phyloP scores from a whole-genome alignment of 305 asterid genomes.

The Rubia occidens region DNA sequence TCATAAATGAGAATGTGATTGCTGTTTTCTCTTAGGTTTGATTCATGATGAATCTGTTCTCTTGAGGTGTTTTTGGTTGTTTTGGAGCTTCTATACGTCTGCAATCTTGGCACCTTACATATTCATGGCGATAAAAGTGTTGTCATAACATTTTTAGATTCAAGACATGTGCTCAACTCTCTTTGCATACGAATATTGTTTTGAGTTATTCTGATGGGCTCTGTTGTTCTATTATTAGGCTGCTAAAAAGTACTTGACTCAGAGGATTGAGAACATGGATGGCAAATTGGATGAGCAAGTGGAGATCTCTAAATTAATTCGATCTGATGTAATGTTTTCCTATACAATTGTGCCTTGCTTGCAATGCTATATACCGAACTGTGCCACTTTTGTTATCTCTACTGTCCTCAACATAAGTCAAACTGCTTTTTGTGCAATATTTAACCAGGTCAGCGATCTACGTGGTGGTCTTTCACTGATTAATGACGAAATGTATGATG shows the following conservation, averaged over 20 bases:
- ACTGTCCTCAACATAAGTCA: slow-evolving; percentile 11
- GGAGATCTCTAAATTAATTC: slow-evolving; percentile 58
- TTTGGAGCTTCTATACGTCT: neutral
- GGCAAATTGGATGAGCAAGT: slow-evolving; percentile 83
- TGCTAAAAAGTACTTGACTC: slow-evolving; percentile 77
- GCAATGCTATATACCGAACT: neutral
- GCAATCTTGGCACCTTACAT: neutral
- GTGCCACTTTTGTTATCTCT: neutral
- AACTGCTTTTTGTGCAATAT: slow-evolving; percentile 6
- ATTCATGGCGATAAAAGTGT: neutral
- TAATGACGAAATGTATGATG: slow-evolving; percentile 43
- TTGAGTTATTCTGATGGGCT: neutral
- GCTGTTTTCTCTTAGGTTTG: neutral
- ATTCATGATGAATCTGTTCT: neutral
- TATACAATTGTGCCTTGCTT: neutral
- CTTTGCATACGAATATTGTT: neutral
- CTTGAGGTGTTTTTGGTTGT: neutral
- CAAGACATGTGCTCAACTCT: neutral
- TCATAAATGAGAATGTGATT: neutral
- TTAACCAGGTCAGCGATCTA: slow-evolving; percentile 54
- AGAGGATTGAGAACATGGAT: slow-evolving; percentile 79
- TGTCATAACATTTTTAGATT: too few relatives aligned
- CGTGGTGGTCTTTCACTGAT: slow-evolving; percentile 60
- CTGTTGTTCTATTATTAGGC: slow-evolving; percentile 35
- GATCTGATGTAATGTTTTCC: slow-evolving; percentile 43